Evolutionary conservation across 371 early-diverging fungal species (phyloP).

Genomic region (Rhizopus delemar): DNA sequence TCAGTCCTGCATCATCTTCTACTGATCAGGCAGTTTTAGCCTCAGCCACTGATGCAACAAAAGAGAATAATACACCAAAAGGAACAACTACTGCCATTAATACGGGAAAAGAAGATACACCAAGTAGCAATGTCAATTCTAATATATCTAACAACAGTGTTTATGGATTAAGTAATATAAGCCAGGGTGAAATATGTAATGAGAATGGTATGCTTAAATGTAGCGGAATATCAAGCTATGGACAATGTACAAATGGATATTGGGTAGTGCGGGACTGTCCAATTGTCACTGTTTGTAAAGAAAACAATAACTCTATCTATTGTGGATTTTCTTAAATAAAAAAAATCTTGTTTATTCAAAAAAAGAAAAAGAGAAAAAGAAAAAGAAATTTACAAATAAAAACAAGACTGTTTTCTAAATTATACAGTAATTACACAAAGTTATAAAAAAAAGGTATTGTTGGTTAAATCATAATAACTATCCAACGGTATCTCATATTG

Average conservation of each 20-base stretch:
- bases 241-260: constrained; percentile 18
- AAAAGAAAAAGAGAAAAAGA: constrained; percentile 2
- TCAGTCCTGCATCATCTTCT: too few relatives aligned
- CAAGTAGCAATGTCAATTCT: neutral
- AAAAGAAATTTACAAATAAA: constrained; percentile 5
- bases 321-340: constrained; percentile 19
- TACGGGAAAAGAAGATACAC: neutral
- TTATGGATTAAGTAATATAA: neutral
- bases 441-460: too few relatives aligned
- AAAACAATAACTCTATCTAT: constrained; percentile 18
- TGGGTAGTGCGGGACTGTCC: constrained; percentile 16
- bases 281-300: constrained; percentile 19
- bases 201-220: constrained; percentile 10
- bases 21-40: too few relatives aligned
- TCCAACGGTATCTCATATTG: neutral
- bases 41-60: too few relatives aligned
- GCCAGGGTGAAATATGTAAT: constrained; percentile 2
- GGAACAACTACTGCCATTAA: too few relatives aligned
- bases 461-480: too few relatives aligned
- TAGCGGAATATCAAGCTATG: constrained; percentile 11
- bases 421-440: too few relatives aligned
- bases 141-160: neutral
- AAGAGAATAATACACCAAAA: too few relatives aligned
- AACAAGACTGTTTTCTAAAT: neutral
- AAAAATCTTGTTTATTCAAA: neutral